phyloP scores from a whole-genome alignment of 345 rosid species.

The Moringa oleifera region DNA sequence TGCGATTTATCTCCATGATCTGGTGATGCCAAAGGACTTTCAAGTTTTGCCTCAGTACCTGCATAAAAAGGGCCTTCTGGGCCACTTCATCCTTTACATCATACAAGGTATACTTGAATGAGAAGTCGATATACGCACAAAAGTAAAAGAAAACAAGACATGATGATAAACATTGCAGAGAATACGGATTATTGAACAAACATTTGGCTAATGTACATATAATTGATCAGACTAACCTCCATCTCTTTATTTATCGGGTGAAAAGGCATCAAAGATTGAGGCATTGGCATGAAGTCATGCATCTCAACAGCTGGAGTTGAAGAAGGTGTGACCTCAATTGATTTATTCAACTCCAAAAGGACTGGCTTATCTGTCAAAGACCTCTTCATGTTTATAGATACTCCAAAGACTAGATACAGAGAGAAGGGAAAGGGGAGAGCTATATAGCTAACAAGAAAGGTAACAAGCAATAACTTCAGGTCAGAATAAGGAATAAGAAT shows the following conservation, averaged over 20 bases:
- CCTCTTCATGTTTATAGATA: background rate
- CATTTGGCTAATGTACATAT: background rate
- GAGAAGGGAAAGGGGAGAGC: background rate
- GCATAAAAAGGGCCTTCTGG: background rate
- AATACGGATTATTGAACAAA: background rate
- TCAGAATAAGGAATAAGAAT: background rate
- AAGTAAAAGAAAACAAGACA: background rate
- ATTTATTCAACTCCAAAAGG: constrained; percentile 27
- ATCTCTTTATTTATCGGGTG: constrained; percentile 9
- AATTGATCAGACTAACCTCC: background rate
- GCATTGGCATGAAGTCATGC: constrained; percentile 5
- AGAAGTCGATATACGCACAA: background rate
- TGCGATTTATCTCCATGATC: constrained; percentile 13
- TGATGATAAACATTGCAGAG: background rate
- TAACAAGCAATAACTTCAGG: background rate
- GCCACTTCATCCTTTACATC: constrained; percentile 7
- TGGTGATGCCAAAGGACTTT: constrained; percentile 24
- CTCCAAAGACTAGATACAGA: background rate
- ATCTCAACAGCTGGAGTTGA: constrained; percentile 7
- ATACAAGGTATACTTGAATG: background rate
- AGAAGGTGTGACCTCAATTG: constrained; percentile 10
- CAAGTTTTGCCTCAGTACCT: constrained; percentile 5
- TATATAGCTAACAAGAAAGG: background rate
- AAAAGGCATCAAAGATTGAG: background rate
- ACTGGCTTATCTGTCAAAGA: background rate